Base-by-base conservation (phyloP, 177 flowering plant genomes). In the Vitis hybrid region DNA sequence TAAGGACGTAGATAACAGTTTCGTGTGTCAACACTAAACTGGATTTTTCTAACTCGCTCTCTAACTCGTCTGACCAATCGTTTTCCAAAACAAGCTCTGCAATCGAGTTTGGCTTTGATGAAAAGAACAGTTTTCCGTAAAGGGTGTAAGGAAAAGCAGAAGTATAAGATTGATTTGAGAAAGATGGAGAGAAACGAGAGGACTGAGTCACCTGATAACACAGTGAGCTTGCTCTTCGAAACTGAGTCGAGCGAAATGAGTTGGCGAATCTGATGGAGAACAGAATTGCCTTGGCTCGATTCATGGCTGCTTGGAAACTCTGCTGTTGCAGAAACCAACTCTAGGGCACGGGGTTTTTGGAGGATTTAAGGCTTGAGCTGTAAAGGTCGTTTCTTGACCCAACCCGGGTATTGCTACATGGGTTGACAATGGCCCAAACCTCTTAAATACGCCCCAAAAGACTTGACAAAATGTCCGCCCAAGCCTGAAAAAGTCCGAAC, bases 1-100 rank as follows among this genome's bases (percentile, higher is more conserved):
- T 90, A 82, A 93, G 70, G 68, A 88, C 80, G 62, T 90, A 93
- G 18, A 90, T n/a, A 52, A 88, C 85, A 65, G 77, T 71, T 70
- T 89, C 97, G 66, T 89, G 92, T 74, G 79, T 84, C 66, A 79
- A 49, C 2, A 6, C 14, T 16, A 83, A 71, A 49, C 64, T 67
- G 0, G 68, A 72, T 6, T 66, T 64, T 10, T 70, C 76, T 56
- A 87, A 72, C 74, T 86, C 80, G 11, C 52, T 54, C 72, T 85
- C 89, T 19, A 87, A 55, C 69, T 81, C 87, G 52, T 78, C 70
- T 10, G 86, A 83, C 93, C 91, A 91, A 14, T 82, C 86, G 52
- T 80, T 72, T 21, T 75, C 74, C 62, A 69, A 40, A 19, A 90
- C 51, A 7, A 87, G 76, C 19, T 89, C 81, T 6, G 83, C 16